These are phyloP conservation scores for Monosporozyma aquatica DNA, from an alignment of 805 yeast genomes.

Conservation along the genomic window DNA sequence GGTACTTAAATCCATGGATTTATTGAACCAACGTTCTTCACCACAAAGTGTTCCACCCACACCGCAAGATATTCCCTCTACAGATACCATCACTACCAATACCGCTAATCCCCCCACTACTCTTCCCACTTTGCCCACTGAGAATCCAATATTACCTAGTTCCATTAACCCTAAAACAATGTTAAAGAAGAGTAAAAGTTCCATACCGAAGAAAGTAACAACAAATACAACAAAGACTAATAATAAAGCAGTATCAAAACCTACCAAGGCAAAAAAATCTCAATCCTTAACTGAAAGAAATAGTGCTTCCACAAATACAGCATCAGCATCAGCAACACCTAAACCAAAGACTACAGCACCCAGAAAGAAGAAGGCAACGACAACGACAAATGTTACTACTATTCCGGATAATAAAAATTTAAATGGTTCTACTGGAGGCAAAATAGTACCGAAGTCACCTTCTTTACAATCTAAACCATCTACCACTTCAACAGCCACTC, in stretches of 20 bases:
- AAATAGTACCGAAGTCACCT: background rate
- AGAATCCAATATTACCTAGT: background rate
- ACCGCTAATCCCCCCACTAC: no score
- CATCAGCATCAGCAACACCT: background rate
- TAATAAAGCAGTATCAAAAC: background rate
- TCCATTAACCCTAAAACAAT: background rate
- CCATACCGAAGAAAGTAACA: background rate
- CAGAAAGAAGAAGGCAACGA: background rate
- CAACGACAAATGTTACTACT: background rate
- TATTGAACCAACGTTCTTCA: no score
- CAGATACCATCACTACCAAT: background rate
- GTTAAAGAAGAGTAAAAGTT: background rate
- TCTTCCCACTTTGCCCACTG: background rate
- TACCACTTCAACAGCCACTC: background rate
- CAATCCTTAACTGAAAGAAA: slow-evolving; percentile 3
- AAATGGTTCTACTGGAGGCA: background rate
- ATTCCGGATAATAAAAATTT: background rate
- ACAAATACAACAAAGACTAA: slow-evolving; percentile 1
- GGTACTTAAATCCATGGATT: background rate
- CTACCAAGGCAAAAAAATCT: slow-evolving; percentile 2
- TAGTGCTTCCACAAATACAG: background rate
- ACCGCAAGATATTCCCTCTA: no score
- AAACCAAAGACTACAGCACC: slow-evolving; percentile 1
- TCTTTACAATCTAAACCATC: background rate
- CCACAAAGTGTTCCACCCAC: no score